phyloP scores from a whole-genome alignment of 495 filamentous ascomycete species.

The Penicillium odoratum region DNA sequence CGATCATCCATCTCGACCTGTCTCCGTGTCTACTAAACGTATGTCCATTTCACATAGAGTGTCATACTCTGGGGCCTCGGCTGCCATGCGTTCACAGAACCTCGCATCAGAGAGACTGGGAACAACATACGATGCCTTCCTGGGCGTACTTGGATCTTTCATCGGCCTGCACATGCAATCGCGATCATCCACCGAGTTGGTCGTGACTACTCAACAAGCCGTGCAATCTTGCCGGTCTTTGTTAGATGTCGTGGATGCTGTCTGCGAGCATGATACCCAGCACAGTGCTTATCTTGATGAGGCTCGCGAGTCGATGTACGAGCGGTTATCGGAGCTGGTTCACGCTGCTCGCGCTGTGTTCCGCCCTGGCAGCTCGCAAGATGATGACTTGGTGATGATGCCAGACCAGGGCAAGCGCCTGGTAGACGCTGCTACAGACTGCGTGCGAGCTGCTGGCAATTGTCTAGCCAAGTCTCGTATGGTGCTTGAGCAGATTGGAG shows the following conservation, averaged over 20 bases:
- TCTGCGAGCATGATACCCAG: constrained; percentile 73
- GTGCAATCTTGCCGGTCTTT: constrained; percentile 77
- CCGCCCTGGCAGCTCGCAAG: constrained; percentile 55
- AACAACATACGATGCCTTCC: constrained; percentile 77
- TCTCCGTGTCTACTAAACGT: constrained; percentile 46
- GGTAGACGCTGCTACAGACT: constrained; percentile 79
- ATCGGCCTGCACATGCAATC: constrained; percentile 90
- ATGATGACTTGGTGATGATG: constrained; percentile 73
- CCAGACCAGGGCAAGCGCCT: constrained; percentile 77
- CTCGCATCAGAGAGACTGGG: constrained; percentile 68
- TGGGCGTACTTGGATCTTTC: constrained; percentile 86
- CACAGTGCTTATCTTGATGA: constrained; percentile 63
- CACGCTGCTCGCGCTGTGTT: constrained; percentile 78
- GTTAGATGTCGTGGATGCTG: constrained; percentile 76
- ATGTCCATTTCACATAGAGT: constrained; percentile 58
- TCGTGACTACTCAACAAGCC: constrained; percentile 73
- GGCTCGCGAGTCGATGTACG: constrained; percentile 76
- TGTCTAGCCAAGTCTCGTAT: constrained; percentile 82
- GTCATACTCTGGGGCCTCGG: constrained; percentile 52
- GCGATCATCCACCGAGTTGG: constrained; percentile 79
- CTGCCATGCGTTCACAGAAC: constrained; percentile 45
- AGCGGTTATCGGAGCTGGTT: constrained; percentile 74
- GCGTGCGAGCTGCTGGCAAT: constrained; percentile 86
- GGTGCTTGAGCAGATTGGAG: constrained; percentile 87
- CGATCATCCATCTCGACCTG: constrained; percentile 32